Conservation (phyloP, 495 filamentous ascomycete genomes). For the Apiosordaria backusii region DNA sequence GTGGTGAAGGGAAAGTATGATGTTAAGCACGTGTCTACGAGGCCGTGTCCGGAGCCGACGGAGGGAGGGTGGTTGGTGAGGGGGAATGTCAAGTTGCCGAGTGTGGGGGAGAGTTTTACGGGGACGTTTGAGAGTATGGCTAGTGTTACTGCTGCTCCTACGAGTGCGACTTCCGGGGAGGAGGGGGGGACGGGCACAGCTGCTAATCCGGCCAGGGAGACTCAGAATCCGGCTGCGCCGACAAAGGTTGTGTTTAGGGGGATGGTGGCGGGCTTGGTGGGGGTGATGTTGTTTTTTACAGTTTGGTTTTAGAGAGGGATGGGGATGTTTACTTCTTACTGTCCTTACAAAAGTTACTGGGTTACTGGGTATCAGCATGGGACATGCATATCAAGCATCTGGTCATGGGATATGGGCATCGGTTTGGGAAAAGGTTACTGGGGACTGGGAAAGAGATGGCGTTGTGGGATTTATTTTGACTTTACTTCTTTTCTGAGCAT, state of each 20-base stretch:
- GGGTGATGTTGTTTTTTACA: conserved; percentile 53
- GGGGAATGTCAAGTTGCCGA: conserved; percentile 64
- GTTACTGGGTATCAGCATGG: background rate
- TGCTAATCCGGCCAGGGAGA: conserved; percentile 4
- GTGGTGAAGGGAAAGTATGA: conserved; percentile 61
- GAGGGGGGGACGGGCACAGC: background rate
- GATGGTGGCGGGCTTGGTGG: conserved; percentile 50
- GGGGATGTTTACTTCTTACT: conserved; percentile 2
- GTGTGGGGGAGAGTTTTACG: conserved; percentile 54
- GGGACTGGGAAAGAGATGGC: too few relatives aligned
- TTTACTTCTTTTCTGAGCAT: conserved; percentile 4
- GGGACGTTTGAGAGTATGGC: conserved; percentile 30
- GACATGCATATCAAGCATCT: background rate
- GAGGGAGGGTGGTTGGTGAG: conserved; percentile 67
- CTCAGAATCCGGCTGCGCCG: conserved; percentile 38
- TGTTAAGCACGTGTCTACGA: conserved; percentile 52
- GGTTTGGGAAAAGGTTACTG: background rate
- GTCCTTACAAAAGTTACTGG: background rate
- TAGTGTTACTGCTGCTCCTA: conserved; percentile 20
- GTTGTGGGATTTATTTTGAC: too few relatives aligned
- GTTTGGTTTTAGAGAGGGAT: conserved; percentile 42
- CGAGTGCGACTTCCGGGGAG: background rate
- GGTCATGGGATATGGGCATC: background rate
- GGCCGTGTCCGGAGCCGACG: conserved; percentile 69
- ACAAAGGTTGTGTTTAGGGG: conserved; percentile 49